Evolutionary conservation across 1,284 basidiomycete genomes (phyloP).

Genomic region (Exobasidium rhododendri): DNA sequence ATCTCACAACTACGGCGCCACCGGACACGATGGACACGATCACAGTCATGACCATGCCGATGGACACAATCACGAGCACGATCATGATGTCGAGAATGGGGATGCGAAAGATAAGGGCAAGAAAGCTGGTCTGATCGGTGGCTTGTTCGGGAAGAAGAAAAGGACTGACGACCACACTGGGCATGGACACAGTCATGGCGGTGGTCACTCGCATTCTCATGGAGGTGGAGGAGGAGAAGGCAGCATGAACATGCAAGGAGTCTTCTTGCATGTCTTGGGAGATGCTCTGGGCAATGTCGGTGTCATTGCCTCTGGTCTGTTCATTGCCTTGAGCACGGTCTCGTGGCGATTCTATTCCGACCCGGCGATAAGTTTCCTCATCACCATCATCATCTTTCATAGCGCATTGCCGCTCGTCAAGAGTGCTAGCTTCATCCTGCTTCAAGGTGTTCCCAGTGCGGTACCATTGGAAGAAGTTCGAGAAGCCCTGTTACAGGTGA

Average conservation of each 20-base stretch:
- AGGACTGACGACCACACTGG: conserved; percentile 33
- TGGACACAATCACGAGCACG: conserved; percentile 14
- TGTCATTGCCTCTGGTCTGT: conserved; percentile 86
- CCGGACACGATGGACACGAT: conserved; percentile 3
- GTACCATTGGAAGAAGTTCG: conserved; percentile 85
- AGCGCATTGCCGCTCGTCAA: conserved; percentile 89
- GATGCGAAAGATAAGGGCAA: conserved; percentile 7
- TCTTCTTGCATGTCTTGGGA: conserved; percentile 89
- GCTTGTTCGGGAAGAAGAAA: conserved; percentile 26
- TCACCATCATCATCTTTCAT: conserved; percentile 94
- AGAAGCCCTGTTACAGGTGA: conserved; percentile 71
- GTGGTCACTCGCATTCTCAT: conserved; percentile 65
- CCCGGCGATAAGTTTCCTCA: conserved; percentile 87
- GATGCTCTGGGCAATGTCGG: conserved; percentile 94
- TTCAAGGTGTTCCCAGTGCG: conserved; percentile 88
- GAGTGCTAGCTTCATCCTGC: conserved; percentile 91
- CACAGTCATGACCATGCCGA: conserved; percentile 17
- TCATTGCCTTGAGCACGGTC: conserved; percentile 46
- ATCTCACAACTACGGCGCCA: conserved; percentile 27
- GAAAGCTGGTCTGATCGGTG: conserved; percentile 11
- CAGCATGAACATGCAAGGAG: conserved; percentile 96
- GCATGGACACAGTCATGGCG: conserved; percentile 46
- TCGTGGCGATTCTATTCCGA: conserved; percentile 74
- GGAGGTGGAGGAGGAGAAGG: conserved; percentile 59
- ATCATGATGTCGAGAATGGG: conserved; percentile 32